Conservation (phyloP, 345 rosid genomes). For the Aquilaria yunnanensis region DNA sequence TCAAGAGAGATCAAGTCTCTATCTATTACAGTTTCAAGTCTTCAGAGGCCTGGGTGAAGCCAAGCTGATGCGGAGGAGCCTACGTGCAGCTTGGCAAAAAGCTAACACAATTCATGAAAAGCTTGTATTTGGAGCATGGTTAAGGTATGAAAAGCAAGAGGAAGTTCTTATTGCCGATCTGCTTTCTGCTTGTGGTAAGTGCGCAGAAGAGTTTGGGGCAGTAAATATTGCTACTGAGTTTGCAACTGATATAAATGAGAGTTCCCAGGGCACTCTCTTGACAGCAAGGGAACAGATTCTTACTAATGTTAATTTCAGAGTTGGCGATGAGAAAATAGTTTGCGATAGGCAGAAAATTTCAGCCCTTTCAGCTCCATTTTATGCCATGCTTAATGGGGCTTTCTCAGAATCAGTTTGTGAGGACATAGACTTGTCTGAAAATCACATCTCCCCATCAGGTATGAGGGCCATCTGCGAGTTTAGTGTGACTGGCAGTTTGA, state of each 20-base stretch:
- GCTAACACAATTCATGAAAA: constrained; percentile 79
- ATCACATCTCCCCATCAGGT: constrained; percentile 62
- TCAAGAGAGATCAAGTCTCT: constrained; percentile 61
- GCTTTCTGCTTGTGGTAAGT: constrained; percentile 73
- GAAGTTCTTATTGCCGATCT: constrained; percentile 83
- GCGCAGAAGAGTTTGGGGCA: constrained; percentile 60
- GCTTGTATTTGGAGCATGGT: constrained; percentile 90
- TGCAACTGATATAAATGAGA: constrained; percentile 24
- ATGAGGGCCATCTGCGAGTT: constrained; percentile 66
- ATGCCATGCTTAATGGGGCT: constrained; percentile 84
- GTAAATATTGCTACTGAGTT: constrained; percentile 61
- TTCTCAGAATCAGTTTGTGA: constrained; percentile 80
- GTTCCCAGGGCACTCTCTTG: constrained; percentile 30
- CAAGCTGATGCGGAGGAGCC: constrained; percentile 82
- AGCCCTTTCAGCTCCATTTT: constrained; percentile 77
- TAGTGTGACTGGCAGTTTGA: constrained; percentile 54
- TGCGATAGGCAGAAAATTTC: constrained; percentile 84
- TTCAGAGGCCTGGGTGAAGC: constrained; percentile 91
- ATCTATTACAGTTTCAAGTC: constrained; percentile 74
- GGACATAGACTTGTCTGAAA: constrained; percentile 83
- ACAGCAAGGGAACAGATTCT: constrained; percentile 24
- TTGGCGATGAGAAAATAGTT: constrained; percentile 65
- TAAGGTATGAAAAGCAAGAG: constrained; percentile 81
- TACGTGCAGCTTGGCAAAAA: constrained; percentile 87
- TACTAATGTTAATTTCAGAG: constrained; percentile 52